Percentiles rank a stretch among this genome's conserved stretches.
Conservation (phyloP, 768 basidiomycete genomes). For the Erythrobasidium yunnanense region DNA sequence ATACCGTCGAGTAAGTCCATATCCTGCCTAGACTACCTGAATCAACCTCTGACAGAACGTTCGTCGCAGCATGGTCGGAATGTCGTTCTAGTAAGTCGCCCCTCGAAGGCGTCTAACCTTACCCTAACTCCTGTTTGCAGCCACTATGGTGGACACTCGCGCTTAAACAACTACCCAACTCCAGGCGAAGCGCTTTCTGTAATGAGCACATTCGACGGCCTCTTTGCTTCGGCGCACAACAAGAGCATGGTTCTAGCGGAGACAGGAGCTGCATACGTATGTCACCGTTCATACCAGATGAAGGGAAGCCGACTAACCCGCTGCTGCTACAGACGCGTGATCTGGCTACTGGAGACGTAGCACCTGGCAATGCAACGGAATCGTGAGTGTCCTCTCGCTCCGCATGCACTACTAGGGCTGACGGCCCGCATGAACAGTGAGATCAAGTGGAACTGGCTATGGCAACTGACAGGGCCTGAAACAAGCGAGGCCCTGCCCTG, state of each 20-base stretch:
- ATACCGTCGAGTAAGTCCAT: slow-evolving; percentile 20
- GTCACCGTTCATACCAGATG: background rate
- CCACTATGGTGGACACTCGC: slow-evolving; percentile 23
- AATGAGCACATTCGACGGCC: slow-evolving; percentile 19
- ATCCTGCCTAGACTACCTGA: background rate
- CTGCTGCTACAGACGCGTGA: slow-evolving; percentile 10
- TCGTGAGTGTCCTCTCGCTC: background rate
- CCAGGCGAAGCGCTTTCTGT: slow-evolving; percentile 2
- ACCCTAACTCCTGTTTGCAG: background rate
- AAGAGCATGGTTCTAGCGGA: slow-evolving; percentile 17
- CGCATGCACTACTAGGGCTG: background rate
- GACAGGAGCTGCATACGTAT: slow-evolving; percentile 23
- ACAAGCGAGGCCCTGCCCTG: slow-evolving; percentile 22
- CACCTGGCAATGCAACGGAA: slow-evolving; percentile 24
- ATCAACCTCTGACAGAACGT: background rate
- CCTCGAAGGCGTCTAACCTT: background rate
- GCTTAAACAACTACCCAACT: slow-evolving; percentile 21
- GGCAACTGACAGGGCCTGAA: slow-evolving; percentile 27
- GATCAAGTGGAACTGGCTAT: slow-evolving; percentile 30
- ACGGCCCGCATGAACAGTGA: background rate
- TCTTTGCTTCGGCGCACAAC: slow-evolving; percentile 16
- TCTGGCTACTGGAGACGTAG: background rate
- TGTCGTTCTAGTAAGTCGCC: slow-evolving; percentile 26
- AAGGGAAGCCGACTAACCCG: background rate
- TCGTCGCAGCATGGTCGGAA: slow-evolving; percentile 14